These are phyloP conservation scores for Lachancea cidri DNA, from an alignment of 805 yeast genomes.

Conservation along the genomic window DNA sequence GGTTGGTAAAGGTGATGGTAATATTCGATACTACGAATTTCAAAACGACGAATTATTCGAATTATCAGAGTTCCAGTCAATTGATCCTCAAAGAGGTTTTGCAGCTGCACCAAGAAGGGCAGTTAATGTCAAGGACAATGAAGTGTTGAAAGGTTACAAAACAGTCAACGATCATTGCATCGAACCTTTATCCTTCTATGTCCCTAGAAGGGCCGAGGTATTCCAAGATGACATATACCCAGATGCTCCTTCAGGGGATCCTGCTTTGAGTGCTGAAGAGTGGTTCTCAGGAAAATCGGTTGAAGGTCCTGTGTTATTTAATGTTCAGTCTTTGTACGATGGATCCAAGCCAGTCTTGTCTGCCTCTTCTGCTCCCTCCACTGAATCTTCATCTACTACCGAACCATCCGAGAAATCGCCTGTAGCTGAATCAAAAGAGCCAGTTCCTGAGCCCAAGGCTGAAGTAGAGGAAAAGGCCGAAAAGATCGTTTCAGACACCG, in stretches of 20 bases:
- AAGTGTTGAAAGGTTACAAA: slow-evolving; percentile 76
- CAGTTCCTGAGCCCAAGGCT: background rate
- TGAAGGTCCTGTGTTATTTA: slow-evolving; percentile 76
- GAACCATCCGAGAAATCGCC: background rate
- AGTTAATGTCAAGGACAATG: slow-evolving; percentile 77
- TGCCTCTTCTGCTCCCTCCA: slow-evolving; percentile 6
- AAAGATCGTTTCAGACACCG: no score
- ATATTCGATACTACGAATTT: slow-evolving; percentile 88
- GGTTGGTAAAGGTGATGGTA: slow-evolving; percentile 98
- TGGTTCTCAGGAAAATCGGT: slow-evolving; percentile 75
- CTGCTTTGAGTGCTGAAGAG: slow-evolving; percentile 76
- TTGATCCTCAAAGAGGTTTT: slow-evolving; percentile 94
- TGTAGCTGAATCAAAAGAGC: background rate
- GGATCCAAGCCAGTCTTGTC: slow-evolving; percentile 52
- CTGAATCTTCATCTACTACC: background rate
- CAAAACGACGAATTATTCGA: slow-evolving; percentile 78
- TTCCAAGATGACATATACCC: slow-evolving; percentile 93
- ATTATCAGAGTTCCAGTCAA: slow-evolving; percentile 83
- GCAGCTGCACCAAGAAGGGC: slow-evolving; percentile 82
- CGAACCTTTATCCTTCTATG: slow-evolving; percentile 89
- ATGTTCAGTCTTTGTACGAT: slow-evolving; percentile 75
- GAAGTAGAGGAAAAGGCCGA: background rate
- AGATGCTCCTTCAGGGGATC: slow-evolving; percentile 73
- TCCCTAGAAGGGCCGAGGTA: slow-evolving; percentile 89
- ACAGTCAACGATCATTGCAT: slow-evolving; percentile 78